Evolutionary conservation across 768 basidiomycete genomes (phyloP), one percentile per base, ranked within the genome.

Genomic region (Collybia sp.): DNA sequence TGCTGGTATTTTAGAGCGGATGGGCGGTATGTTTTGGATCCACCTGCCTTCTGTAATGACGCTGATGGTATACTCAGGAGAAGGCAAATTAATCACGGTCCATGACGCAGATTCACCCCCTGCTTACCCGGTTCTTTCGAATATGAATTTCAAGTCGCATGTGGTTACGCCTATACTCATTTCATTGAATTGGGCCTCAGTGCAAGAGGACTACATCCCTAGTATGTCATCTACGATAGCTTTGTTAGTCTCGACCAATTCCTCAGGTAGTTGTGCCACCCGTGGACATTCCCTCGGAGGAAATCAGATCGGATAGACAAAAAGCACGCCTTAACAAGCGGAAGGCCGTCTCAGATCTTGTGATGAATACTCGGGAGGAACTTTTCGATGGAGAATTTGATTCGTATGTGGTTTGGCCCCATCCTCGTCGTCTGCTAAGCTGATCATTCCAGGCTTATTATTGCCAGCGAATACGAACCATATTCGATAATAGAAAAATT

Each of bases 91-190:
- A 9, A 70, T 97, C 51, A 82, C 87, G 1, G 82, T 99, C 51
- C 89, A 85, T 53, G 90, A 94, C 51, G 79, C 84, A 30, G 95
- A 97, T 56, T 91, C 88, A 11, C 93, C 95, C 5, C 95, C 96
- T 6, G 86, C 92, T 35, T 95, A 91, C 63, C 88, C 89, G 11
- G 77, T 93, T 16, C 63, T 93, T 59, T 69, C 72, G 2, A 72
- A 85, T 48, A 92, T 98, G 90, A 98, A 98, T 66, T 92, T 93
- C 58, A 68, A 77, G 12, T 68, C 76, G 33, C 72, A 78, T 37
- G 57, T 67, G 10, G 57, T 75, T n/a, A 68, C 73, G 13, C 63
- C 75, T 4, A 72, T 83, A 10, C 66, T 91, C 46, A 69, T 76
- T 2, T 81, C 82, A 0, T 65, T 98, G 15, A 96, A 96, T 61